A percentile compares a stretch with the other conserved stretches of the same genome.
These are phyloP conservation scores for Globisporangium uncinulatum DNA, from an alignment of 352 stramenopile species.

Conservation along the genomic window DNA sequence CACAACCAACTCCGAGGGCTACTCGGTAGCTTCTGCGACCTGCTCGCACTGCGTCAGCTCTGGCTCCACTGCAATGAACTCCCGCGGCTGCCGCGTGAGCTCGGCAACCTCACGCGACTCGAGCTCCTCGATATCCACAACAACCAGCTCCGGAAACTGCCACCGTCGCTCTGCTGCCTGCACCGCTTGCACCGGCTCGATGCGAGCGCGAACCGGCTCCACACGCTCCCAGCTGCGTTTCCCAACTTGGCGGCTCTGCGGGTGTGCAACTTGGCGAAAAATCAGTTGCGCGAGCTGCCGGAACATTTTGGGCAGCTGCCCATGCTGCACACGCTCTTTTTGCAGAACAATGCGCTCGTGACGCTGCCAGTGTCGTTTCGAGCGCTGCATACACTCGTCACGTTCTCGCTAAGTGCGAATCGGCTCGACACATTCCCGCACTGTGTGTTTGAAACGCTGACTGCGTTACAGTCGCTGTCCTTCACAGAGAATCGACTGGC, in stretches of 20 bases:
- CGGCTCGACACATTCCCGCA: constrained; percentile 38
- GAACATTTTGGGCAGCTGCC: constrained; percentile 27
- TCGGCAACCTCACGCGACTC: constrained; percentile 33
- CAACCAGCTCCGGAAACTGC: constrained; percentile 37
- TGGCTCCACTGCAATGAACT: constrained; percentile 25
- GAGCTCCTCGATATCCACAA: constrained; percentile 32
- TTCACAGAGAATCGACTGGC: constrained; percentile 44
- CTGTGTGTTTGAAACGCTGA: constrained; percentile 13
- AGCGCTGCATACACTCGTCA: constrained; percentile 29
- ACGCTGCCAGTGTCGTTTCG: constrained; percentile 33
- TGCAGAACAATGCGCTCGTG: constrained; percentile 36
- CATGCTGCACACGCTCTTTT: constrained; percentile 22
- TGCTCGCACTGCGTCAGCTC: constrained; percentile 28
- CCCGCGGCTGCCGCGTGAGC: constrained; percentile 4
- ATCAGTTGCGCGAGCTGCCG: constrained; percentile 33
- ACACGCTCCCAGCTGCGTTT: constrained; percentile 33
- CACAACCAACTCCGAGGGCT: constrained; percentile 36
- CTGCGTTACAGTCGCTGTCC: constrained; percentile 21
- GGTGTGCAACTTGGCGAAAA: constrained; percentile 34
- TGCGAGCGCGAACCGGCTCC: constrained; percentile 39
- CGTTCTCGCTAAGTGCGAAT: constrained; percentile 38
- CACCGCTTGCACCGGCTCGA: constrained; percentile 23
- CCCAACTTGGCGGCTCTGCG: constrained; percentile 33
- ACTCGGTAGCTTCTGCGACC: constrained; percentile 48
- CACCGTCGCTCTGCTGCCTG: constrained; percentile 45